Conservation (phyloP, 202 grass and related monocot genomes). For the Digitaria exilis region DNA sequence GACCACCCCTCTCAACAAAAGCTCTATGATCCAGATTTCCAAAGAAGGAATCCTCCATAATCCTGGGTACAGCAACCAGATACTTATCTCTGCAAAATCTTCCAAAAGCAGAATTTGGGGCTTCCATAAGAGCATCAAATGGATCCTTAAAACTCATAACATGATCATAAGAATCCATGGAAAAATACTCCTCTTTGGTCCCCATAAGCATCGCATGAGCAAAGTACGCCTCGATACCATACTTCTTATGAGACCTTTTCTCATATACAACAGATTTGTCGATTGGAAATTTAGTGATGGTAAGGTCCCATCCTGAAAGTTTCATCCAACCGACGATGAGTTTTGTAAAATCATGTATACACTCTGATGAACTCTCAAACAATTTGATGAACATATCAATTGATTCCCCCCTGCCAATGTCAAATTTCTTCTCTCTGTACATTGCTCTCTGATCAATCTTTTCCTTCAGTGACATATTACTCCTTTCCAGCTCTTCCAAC, state of each 20-base stretch:
- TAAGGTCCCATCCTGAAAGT: conserved; percentile 65
- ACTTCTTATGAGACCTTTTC: conserved; percentile 69
- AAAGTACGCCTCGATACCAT: conserved; percentile 68
- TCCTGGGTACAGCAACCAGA: conserved; percentile 46
- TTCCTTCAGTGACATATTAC: conserved; percentile 49
- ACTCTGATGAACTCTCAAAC: conserved; percentile 45
- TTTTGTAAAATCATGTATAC: conserved; percentile 76
- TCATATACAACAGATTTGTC: conserved; percentile 45
- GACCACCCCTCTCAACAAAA: conserved; percentile 59
- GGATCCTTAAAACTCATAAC: conserved; percentile 64
- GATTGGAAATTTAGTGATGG: conserved; percentile 31
- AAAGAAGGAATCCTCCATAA: conserved; percentile 81
- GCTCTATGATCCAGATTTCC: conserved; percentile 76
- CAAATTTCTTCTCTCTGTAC: conserved; percentile 19
- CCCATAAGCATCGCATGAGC: conserved; percentile 57
- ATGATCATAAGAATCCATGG: conserved; percentile 50
- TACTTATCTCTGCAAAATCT: conserved; percentile 79
- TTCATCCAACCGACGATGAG: conserved; percentile 57
- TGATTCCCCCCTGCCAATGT: conserved; percentile 29
- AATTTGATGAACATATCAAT: conserved; percentile 54
- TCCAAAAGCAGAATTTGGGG: conserved; percentile 67
- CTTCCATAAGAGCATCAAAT: conserved; percentile 64
- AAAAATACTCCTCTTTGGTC: conserved; percentile 33
- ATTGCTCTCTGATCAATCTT: conserved; percentile 28
- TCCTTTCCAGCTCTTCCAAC: conserved; percentile 51